Evolutionary conservation across 176 grass and related monocot species (phyloP).

Genomic region (Lolium multiflorum): DNA sequence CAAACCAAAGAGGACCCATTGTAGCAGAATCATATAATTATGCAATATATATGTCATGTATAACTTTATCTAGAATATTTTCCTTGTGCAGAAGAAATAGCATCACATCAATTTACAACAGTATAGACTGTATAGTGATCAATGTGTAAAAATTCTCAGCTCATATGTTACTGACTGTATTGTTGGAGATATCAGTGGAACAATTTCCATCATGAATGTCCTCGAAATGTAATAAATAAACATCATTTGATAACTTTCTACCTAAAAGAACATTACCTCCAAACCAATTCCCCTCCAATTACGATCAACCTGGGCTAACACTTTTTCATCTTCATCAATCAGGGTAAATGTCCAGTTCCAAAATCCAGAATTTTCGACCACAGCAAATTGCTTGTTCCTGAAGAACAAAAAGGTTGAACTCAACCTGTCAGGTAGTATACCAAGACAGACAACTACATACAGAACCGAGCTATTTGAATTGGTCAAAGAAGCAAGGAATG

Average conservation of each 20-base stretch:
- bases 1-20: neutral
- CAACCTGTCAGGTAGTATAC: slow-evolving; percentile 27
- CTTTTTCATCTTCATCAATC: slow-evolving; percentile 77
- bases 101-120: neutral
- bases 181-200: slow-evolving; percentile 27
- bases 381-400: slow-evolving; percentile 95
- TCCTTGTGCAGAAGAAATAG: slow-evolving; percentile 28
- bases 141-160: neutral
- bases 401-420: slow-evolving; percentile 36
- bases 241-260: slow-evolving; percentile 7
- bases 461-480: slow-evolving; percentile 30
- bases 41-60: neutral
- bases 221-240: slow-evolving; percentile 21
- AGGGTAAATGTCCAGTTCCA: slow-evolving; percentile 98
- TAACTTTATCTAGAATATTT: neutral
- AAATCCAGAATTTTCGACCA: slow-evolving; percentile 96
- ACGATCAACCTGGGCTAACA: slow-evolving; percentile 85
- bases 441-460: slow-evolving; percentile 35
- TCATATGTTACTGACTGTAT: neutral
- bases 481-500: slow-evolving; percentile 30
- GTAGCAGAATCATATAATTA: slow-evolving; percentile 16
- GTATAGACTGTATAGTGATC: neutral
- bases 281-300: slow-evolving; percentile 92
- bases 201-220: neutral
- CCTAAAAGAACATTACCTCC: slow-evolving; percentile 62